A percentile compares a stretch with the other conserved stretches of the same genome.
Conservation (phyloP, 116 monocot species). For the Trichopus zeylanicus region DNA sequence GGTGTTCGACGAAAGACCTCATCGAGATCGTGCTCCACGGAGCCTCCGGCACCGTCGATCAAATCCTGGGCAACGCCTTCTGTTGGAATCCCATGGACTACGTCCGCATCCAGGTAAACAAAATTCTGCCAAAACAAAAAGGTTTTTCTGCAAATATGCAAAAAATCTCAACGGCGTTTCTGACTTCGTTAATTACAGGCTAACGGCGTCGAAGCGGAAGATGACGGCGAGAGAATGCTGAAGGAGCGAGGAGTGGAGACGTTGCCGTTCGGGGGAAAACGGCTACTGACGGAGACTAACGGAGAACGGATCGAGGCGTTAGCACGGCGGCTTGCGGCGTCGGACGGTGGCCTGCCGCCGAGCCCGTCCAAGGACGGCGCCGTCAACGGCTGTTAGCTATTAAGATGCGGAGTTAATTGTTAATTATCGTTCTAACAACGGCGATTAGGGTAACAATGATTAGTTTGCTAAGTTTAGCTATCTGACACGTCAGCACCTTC, state of each 20-base stretch:
- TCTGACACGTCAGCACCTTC: no score
- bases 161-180: not conserved
- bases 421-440: no score
- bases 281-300: slow-evolving; percentile 31
- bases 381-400: no score
- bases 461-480: no score
- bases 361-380: no score
- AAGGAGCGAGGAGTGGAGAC: slow-evolving; percentile 27
- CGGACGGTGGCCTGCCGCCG: no score
- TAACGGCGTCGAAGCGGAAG: slow-evolving; percentile 6
- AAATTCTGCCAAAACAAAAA: no score
- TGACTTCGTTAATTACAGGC: slow-evolving; percentile 11
- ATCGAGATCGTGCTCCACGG: slow-evolving; percentile 29
- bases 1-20: not conserved
- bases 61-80: slow-evolving; percentile 33
- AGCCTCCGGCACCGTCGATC: slow-evolving; percentile 32
- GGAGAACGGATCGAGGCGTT: slow-evolving; percentile 24
- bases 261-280: slow-evolving; percentile 37
- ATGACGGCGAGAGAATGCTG: slow-evolving; percentile 21
- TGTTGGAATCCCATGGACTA: slow-evolving; percentile 23
- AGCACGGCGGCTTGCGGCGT: slow-evolving; percentile 8
- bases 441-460: no score
- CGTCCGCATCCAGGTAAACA: slow-evolving; percentile 35
- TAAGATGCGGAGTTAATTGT: no score
- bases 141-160: no score